Conservation (phyloP, 805 yeast species). For the Maudiozyma barnettii region DNA sequence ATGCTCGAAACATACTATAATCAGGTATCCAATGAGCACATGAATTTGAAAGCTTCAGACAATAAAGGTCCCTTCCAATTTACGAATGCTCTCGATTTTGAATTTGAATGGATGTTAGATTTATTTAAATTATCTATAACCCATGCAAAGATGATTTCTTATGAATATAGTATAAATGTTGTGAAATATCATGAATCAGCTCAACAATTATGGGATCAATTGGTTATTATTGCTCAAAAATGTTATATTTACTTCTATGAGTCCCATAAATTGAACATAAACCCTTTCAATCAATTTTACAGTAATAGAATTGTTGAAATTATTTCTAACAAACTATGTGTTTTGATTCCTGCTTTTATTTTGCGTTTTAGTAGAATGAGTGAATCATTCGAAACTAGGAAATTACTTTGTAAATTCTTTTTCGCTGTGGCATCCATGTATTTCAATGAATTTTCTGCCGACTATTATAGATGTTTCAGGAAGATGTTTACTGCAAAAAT, state of each 20-base stretch:
- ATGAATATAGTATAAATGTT: constrained; percentile 12
- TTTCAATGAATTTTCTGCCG: constrained; percentile 25
- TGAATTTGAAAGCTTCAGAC: constrained; percentile 3
- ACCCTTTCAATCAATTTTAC: constrained; percentile 18
- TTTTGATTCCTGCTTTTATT: constrained; percentile 21
- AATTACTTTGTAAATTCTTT: constrained; percentile 13
- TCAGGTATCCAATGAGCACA: constrained; percentile 8
- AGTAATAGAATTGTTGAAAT: constrained; percentile 23
- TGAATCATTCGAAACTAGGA: constrained; percentile 6
- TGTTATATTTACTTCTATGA: constrained; percentile 16
- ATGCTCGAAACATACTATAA: constrained; percentile 5
- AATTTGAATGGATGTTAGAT: constrained; percentile 16
- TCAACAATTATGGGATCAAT: constrained; percentile 17
- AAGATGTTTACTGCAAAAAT: constrained; percentile 25
- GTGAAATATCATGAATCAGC: constrained; percentile 9
- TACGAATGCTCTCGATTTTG: constrained; percentile 12
- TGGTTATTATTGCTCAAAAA: constrained; percentile 12
- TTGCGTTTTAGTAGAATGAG: constrained; percentile 15
- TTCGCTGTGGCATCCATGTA: constrained; percentile 20
- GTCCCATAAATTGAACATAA: constrained; percentile 5
- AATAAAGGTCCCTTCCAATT: background rate
- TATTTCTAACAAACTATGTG: constrained; percentile 18
- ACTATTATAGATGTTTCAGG: constrained; percentile 23
- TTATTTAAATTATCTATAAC: constrained; percentile 14
- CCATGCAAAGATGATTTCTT: constrained; percentile 18